phyloP scores from a whole-genome alignment of 2,329 filamentous ascomycete genomes.

The Trichoderma harzianum region DNA sequence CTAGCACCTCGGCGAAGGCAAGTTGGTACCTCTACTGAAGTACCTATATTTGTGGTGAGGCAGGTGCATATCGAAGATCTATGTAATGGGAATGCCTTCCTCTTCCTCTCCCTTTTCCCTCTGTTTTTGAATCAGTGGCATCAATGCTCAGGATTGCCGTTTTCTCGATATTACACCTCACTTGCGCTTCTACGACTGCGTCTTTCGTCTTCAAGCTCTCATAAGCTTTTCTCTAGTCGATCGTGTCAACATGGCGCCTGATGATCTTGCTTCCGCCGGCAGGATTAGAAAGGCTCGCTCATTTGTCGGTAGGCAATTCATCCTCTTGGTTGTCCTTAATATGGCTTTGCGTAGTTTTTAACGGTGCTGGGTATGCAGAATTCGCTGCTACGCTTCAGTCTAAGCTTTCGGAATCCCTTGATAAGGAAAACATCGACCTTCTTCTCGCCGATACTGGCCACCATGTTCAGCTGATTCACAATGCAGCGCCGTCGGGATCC shows the following conservation, averaged over 20 bases:
- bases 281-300: conserved; percentile 26
- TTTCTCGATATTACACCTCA: background rate
- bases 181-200: too few relatives aligned
- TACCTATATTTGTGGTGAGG: background rate
- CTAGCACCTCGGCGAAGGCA: background rate
- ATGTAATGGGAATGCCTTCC: background rate
- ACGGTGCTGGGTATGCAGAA: conserved; percentile 22
- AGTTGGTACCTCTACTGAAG: too few relatives aligned
- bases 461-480: conserved; percentile 26
- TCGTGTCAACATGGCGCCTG: conserved; percentile 22
- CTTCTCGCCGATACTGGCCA: conserved; percentile 31
- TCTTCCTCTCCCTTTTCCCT: background rate
- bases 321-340: background rate
- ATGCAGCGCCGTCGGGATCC: conserved; percentile 10
- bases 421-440: conserved; percentile 41
- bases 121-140: background rate
- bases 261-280: conserved; percentile 18
- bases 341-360: background rate
- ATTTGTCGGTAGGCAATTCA: conserved; percentile 19
- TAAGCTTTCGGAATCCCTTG: conserved; percentile 22
- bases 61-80: background rate
- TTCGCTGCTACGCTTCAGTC: conserved; percentile 29
- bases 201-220: background rate
- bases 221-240: background rate
- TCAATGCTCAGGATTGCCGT: background rate